Base-by-base conservation (phyloP, 495 filamentous ascomycete genomes). In the Penicillium roqueforti region DNA sequence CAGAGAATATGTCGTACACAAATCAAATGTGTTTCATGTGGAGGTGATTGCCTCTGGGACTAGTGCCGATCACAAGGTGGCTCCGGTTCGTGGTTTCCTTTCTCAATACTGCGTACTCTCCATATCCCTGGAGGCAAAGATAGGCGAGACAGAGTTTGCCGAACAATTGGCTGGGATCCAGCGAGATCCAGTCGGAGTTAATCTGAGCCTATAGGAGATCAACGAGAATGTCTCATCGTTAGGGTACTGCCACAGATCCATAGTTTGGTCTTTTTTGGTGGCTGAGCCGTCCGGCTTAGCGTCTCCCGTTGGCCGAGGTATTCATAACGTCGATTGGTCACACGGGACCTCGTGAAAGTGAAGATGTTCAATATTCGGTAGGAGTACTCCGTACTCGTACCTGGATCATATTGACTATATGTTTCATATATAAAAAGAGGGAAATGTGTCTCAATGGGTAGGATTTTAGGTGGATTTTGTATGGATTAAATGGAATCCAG, bases 1-100 rank as follows among this genome's bases (percentile, higher is more conserved):
- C 32, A n/a, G 5, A 9, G 32, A 36, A 16, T 16, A 34, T 14
- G 10, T 4, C 3, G 19, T 40, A 41, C 6, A 9, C 23, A 5
- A n/a, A 8, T 16, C 32, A 4, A 4, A 37, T 40, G 23, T 59
- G 61, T 65, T 67, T 64, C 63, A 68, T 62, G 58, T 51, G 58
- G 28, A 54, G 55, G 53, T 58, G 67, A 72, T 72, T 63, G 58
- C 37, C 65, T 54, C 53, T 48, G 43, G 42, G 41, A 54, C 58
- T 62, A 64, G 56, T 56, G 67, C 48, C 61, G 68, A 71, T 71
- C 66, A 48, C 53, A 55, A 9, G 29, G 41, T 53, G 45, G 55
- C 53, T 58, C 53, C 47, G 38, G 42, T 52, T 43, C 40, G 26
- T 53, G 28, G 28, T 55, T 61, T 34, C 49, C 40, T 19, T 32